Percentiles rank a stretch among this genome's conserved stretches.
phyloP scores from a whole-genome alignment of 768 basidiomycete species.

The Pleurotus citrinopileatus region DNA sequence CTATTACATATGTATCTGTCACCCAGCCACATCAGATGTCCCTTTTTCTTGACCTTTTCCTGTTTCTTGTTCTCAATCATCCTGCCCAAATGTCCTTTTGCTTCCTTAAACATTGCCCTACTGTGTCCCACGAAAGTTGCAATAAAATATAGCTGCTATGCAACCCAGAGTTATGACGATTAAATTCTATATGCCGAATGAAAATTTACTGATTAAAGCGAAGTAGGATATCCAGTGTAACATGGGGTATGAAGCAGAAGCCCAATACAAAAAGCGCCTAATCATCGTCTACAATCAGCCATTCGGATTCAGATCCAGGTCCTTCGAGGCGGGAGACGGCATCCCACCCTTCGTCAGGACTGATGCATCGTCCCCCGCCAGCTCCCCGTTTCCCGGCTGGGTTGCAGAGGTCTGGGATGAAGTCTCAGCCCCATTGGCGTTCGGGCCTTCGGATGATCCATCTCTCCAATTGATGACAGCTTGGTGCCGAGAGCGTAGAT shows the following conservation, averaged over 20 bases:
- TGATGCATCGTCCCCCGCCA: slow-evolving; percentile 41
- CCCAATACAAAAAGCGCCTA: neutral
- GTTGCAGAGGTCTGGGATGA: slow-evolving; percentile 30
- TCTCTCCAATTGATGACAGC: slow-evolving; percentile 59
- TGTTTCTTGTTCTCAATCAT: slow-evolving; percentile 19
- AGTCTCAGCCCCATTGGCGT: slow-evolving; percentile 26
- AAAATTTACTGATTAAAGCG: neutral
- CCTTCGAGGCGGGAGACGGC: slow-evolving; percentile 65
- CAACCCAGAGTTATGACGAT: slow-evolving; percentile 10
- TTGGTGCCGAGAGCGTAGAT: slow-evolving; percentile 74
- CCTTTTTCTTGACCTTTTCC: slow-evolving; percentile 19
- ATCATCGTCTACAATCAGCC: slow-evolving; percentile 66
- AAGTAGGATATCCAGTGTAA: slow-evolving; percentile 13
- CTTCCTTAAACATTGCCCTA: no score
- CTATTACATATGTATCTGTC: slow-evolving; percentile 23
- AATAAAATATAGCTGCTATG: slow-evolving; percentile 13
- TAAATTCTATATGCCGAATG: slow-evolving; percentile 1
- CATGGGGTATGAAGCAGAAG: slow-evolving; percentile 30
- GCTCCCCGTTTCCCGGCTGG: slow-evolving; percentile 72
- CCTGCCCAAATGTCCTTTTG: slow-evolving; percentile 14
- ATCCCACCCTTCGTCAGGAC: slow-evolving; percentile 69
- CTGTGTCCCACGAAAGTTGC: no score
- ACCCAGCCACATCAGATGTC: slow-evolving; percentile 18
- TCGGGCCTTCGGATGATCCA: slow-evolving; percentile 23
- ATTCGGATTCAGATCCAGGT: slow-evolving; percentile 88